Percentiles rank a stretch among this genome's conserved stretches.
These are phyloP conservation scores for Saccharomycopsis oosterbeekiorum DNA, from an alignment of 805 yeast genomes.

Conservation along the genomic window DNA sequence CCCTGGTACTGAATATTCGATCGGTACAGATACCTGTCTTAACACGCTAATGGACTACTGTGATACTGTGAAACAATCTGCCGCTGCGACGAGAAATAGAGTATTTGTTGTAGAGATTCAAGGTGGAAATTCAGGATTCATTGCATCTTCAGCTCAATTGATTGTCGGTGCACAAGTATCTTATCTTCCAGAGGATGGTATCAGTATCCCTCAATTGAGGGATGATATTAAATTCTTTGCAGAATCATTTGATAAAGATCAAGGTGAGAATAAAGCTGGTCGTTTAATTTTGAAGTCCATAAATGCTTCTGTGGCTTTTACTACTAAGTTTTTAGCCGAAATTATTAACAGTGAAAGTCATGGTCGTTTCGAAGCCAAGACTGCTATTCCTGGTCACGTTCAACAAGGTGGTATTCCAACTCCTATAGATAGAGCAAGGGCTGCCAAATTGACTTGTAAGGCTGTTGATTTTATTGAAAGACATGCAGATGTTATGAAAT, in stretches of 20 bases:
- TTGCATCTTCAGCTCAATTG: constrained; percentile 59
- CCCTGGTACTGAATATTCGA: constrained; percentile 72
- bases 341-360: constrained; percentile 51
- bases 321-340: constrained; percentile 61
- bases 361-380: constrained; percentile 63
- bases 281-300: constrained; percentile 59
- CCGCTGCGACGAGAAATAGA: constrained; percentile 68
- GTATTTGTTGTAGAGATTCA: constrained; percentile 76
- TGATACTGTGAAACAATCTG: constrained; percentile 71
- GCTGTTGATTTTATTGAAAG: constrained; percentile 62
- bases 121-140: constrained; percentile 78
- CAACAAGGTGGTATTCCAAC: constrained; percentile 79
- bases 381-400: constrained; percentile 80
- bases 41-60: constrained; percentile 63
- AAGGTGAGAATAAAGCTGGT: constrained; percentile 61
- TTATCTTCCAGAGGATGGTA: constrained; percentile 67
- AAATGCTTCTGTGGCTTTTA: constrained; percentile 49
- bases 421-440: constrained; percentile 67
- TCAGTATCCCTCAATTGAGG: constrained; percentile 48
- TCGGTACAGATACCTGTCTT: constrained; percentile 69
- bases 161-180: constrained; percentile 67
- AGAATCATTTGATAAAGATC: constrained; percentile 47
- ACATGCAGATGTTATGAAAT: constrained; percentile 22
- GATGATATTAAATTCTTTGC: constrained; percentile 55
- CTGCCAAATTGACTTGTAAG: constrained; percentile 59